A percentile compares a stretch with the other conserved stretches of the same genome.
Evolutionary conservation across 2,329 filamentous ascomycete genomes (phyloP).

Genomic region (Microcyclosporella mali): DNA sequence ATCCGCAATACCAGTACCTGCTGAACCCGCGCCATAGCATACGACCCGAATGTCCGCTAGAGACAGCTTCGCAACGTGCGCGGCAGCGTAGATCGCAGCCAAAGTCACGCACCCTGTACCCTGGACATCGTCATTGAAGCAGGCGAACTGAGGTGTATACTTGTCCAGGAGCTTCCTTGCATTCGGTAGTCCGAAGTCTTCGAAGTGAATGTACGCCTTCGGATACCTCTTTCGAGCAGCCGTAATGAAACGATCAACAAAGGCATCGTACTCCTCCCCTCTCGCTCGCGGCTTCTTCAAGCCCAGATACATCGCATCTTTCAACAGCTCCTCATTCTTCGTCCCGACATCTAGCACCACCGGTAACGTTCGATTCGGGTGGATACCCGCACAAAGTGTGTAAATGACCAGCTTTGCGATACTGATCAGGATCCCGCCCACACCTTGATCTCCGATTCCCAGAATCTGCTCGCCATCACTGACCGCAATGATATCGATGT

Average conservation of each 20-base stretch:
- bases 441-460: constrained; percentile 83
- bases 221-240: constrained; percentile 65
- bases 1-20: constrained; percentile 79
- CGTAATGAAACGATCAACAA: constrained; percentile 62
- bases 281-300: constrained; percentile 59
- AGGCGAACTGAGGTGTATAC: constrained; percentile 67
- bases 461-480: constrained; percentile 69
- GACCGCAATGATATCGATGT: constrained; percentile 84
- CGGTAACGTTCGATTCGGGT: constrained; percentile 69
- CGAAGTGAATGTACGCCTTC: constrained; percentile 75
- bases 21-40: constrained; percentile 73
- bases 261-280: constrained; percentile 67
- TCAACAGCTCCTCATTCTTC: constrained; percentile 67
- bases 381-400: constrained; percentile 79
- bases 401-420: constrained; percentile 77
- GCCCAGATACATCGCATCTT: constrained; percentile 75
- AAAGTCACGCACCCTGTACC: constrained; percentile 84
- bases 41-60: constrained; percentile 65
- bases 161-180: constrained; percentile 69
- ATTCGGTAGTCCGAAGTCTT: constrained; percentile 77
- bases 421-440: constrained; percentile 77
- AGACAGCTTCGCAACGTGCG: constrained; percentile 61
- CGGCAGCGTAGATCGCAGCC: constrained; percentile 70
- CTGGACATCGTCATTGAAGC: constrained; percentile 89
- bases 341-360: constrained; percentile 84